A percentile compares a stretch with the other conserved stretches of the same genome.
These are phyloP conservation scores for Neolentinus lepideus DNA, from an alignment of 1,284 basidiomycete species.

Conservation along the genomic window DNA sequence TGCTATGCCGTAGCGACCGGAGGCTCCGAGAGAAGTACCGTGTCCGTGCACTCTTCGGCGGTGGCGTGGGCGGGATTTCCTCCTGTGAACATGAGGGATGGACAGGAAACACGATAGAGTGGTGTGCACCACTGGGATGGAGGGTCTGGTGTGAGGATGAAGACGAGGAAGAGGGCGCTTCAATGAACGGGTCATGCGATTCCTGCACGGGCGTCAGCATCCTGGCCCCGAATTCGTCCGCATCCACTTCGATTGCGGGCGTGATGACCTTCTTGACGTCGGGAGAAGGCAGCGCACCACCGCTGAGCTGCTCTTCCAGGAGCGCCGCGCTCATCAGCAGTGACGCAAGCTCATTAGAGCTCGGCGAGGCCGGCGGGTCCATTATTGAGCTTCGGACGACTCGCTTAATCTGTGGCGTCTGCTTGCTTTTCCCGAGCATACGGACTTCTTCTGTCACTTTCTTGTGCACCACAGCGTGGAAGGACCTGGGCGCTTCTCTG, in stretches of 20 bases:
- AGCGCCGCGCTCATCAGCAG: constrained; percentile 43
- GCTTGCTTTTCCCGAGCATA: neutral
- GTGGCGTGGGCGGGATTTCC: constrained; percentile 15
- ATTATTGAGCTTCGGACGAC: constrained; percentile 1
- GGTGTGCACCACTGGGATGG: neutral
- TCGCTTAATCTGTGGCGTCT: neutral
- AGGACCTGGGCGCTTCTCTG: neutral
- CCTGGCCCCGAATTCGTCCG: constrained; percentile 13
- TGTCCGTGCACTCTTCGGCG: constrained; percentile 31
- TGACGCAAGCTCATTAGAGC: constrained; percentile 36
- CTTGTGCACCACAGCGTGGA: neutral
- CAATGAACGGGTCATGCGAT: neutral
- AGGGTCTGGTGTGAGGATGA: neutral
- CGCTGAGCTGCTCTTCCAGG: constrained; percentile 38
- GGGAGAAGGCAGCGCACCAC: constrained; percentile 17
- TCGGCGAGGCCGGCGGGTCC: constrained; percentile 31
- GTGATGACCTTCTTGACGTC: neutral
- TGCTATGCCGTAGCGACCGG: constrained; percentile 34
- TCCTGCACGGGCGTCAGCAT: constrained; percentile 1
- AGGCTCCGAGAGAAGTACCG: constrained; percentile 32
- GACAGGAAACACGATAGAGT: neutral
- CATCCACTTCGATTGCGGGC: constrained; percentile 27
- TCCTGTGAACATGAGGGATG: neutral
- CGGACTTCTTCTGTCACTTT: neutral
- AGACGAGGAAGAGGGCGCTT: neutral